A percentile compares a stretch with the other conserved stretches of the same genome.
These are phyloP conservation scores for Holtermanniella nyarrowii DNA, from an alignment of 768 basidiomycete genomes.

Conservation along the genomic window DNA sequence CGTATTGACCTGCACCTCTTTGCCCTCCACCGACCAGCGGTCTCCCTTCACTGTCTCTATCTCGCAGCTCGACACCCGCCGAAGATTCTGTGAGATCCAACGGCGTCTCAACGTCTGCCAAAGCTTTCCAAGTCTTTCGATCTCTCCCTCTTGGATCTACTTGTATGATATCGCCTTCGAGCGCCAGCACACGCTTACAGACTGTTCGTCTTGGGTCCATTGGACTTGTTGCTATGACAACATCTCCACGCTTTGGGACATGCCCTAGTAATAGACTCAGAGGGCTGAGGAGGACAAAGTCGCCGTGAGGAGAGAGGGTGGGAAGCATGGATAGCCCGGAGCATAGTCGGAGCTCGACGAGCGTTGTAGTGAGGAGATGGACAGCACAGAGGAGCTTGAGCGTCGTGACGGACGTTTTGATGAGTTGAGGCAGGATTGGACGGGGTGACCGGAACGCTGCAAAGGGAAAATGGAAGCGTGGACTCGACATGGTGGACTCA, in stretches of 20 bases:
- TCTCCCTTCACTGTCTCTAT: constrained; percentile 11
- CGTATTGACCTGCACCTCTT: constrained; percentile 49
- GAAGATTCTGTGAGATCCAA: neutral
- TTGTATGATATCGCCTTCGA: constrained; percentile 80
- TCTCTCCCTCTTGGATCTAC: constrained; percentile 57
- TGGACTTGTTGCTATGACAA: constrained; percentile 64
- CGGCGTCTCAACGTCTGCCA: neutral
- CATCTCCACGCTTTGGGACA: constrained; percentile 56
- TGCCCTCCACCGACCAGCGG: constrained; percentile 12
- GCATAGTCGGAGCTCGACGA: constrained; percentile 32
- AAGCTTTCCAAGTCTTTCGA: neutral
- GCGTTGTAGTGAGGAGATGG: constrained; percentile 30
- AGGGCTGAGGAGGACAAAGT: constrained; percentile 36
- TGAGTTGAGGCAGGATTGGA: constrained; percentile 7
- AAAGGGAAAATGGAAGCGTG: neutral
- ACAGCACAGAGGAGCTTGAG: constrained; percentile 5
- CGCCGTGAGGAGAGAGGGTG: constrained; percentile 34
- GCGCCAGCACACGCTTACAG: constrained; percentile 81
- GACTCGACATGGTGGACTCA: too few species aligned
- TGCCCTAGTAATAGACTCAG: too few species aligned
- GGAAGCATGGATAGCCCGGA: constrained; percentile 43
- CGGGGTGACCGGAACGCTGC: neutral
- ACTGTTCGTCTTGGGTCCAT: constrained; percentile 55
- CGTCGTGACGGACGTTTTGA: constrained; percentile 3
- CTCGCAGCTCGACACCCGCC: neutral